Conservation (phyloP, 768 basidiomycete species). For the Pisolithus microcarpus region DNA sequence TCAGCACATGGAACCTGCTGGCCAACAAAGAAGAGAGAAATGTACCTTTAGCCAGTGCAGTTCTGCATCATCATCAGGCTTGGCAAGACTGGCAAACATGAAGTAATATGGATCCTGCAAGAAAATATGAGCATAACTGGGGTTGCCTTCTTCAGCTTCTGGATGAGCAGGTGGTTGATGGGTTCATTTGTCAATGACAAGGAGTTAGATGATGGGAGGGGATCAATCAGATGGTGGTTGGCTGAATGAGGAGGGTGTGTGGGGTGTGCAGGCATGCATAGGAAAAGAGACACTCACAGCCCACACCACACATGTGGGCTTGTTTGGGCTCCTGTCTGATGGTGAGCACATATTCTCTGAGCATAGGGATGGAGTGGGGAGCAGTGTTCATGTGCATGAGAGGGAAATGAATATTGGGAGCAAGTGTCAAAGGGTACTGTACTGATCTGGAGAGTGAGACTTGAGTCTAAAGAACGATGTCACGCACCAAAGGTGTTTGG, state of each 20-base stretch:
- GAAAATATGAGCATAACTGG: slow-evolving; percentile 49
- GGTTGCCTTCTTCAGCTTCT: slow-evolving; percentile 29
- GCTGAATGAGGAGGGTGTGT: slow-evolving; percentile 39
- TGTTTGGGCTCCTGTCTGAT: slow-evolving; percentile 91
- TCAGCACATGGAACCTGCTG: slow-evolving; percentile 1
- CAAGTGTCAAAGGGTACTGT: too few species aligned
- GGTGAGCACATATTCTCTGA: slow-evolving; percentile 75
- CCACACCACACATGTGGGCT: slow-evolving; percentile 84
- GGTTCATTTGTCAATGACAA: slow-evolving; percentile 63
- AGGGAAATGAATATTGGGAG: too few species aligned
- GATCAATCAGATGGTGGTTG: slow-evolving; percentile 94
- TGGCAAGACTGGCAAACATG: slow-evolving; percentile 88
- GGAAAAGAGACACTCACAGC: slow-evolving; percentile 54
- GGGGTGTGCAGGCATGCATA: neutral
- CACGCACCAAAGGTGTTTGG: too few species aligned
- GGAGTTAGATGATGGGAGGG: slow-evolving; percentile 92
- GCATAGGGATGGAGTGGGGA: too few species aligned
- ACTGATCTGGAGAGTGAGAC: too few species aligned
- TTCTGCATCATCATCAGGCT: slow-evolving; percentile 84
- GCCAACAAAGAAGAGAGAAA: neutral
- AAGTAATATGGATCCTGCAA: slow-evolving; percentile 93
- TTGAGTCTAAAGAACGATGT: too few species aligned
- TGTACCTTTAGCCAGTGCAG: slow-evolving; percentile 77
- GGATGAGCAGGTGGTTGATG: slow-evolving; percentile 26
- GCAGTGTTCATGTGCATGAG: too few species aligned